Evolutionary conservation across 2,329 filamentous ascomycete genomes (phyloP).

Genomic region (Talaromyces sp.): DNA sequence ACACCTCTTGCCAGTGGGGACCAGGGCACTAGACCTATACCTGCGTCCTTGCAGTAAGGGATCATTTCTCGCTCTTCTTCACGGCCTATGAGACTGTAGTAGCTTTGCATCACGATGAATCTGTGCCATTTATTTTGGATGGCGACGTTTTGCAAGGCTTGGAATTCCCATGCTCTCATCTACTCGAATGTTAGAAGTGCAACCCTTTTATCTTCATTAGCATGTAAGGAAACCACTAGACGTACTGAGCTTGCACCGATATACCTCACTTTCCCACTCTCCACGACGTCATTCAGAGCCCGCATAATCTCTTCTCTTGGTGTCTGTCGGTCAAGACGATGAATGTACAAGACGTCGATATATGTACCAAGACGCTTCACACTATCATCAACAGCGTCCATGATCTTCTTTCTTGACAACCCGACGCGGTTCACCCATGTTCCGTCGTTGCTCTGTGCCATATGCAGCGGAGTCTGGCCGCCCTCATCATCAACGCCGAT

Average conservation of each 20-base stretch:
- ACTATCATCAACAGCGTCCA: constrained; percentile 61
- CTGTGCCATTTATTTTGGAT: constrained; percentile 52
- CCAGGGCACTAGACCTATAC: constrained; percentile 45
- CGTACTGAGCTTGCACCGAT: constrained; percentile 34
- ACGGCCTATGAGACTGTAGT: constrained; percentile 56
- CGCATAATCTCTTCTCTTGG: constrained; percentile 54
- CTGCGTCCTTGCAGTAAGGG: constrained; percentile 46
- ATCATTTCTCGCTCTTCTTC: constrained; percentile 60
- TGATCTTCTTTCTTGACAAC: constrained; percentile 60
- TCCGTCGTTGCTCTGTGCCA: neutral
- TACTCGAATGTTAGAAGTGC: neutral
- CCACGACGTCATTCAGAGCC: constrained; percentile 47
- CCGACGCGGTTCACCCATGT: constrained; percentile 43
- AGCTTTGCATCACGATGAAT: constrained; percentile 46
- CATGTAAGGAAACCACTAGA: neutral
- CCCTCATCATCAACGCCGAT: constrained; percentile 15
- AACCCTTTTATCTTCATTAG: too few species aligned
- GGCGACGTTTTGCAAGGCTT: constrained; percentile 30
- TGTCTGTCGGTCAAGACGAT: constrained; percentile 49
- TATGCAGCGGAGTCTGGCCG: constrained; percentile 1
- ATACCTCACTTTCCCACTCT: constrained; percentile 41
- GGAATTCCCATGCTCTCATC: constrained; percentile 6
- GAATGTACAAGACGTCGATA: constrained; percentile 56
- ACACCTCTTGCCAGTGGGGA: constrained; percentile 25
- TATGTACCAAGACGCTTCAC: constrained; percentile 50